Conservation (phyloP, 495 filamentous ascomycete genomes). For the Podospora sp. region DNA sequence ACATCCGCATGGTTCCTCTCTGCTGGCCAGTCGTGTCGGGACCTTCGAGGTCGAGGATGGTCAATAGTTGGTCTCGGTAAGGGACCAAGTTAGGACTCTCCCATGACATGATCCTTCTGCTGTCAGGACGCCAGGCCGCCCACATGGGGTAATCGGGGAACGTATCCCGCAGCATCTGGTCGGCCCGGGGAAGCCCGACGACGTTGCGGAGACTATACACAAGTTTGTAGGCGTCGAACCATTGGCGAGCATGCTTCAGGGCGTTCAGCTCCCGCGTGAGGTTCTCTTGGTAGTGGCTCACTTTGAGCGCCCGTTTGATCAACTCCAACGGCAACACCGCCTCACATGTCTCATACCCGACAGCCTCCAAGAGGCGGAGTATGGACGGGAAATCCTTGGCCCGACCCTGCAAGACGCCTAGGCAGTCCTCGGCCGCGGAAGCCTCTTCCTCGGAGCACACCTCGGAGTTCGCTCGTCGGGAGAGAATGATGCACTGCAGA, state of each 20-base stretch:
- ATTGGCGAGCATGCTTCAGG: conserved; percentile 7
- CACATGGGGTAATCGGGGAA: conserved; percentile 27
- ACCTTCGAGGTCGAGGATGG: conserved; percentile 23
- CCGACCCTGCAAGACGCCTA: conserved; percentile 11
- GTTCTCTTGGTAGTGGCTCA: conserved; percentile 20
- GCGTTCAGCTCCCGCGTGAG: conserved; percentile 7
- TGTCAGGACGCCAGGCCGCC: conserved; percentile 21
- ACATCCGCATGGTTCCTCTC: conserved; percentile 18
- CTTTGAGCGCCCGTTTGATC: conserved; percentile 16
- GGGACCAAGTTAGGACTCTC: conserved; percentile 9
- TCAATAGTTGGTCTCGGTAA: neutral
- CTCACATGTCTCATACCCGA: conserved; percentile 15
- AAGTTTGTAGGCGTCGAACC: conserved; percentile 26
- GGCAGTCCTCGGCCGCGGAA: conserved; percentile 17
- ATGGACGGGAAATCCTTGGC: conserved; percentile 21
- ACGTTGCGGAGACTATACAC: conserved; percentile 15
- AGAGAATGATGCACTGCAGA: conserved; percentile 19
- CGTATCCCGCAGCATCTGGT: conserved; percentile 18
- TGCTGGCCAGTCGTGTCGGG: conserved; percentile 26
- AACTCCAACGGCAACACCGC: conserved; percentile 6
- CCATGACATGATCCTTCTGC: conserved; percentile 19
- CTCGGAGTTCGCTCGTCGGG: conserved; percentile 4
- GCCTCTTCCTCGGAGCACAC: conserved; percentile 22
- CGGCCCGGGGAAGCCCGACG: conserved; percentile 14
- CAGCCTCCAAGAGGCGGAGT: conserved; percentile 8